Conservation (phyloP, 164 flowering plant species). For the Umbellularia californica region DNA sequence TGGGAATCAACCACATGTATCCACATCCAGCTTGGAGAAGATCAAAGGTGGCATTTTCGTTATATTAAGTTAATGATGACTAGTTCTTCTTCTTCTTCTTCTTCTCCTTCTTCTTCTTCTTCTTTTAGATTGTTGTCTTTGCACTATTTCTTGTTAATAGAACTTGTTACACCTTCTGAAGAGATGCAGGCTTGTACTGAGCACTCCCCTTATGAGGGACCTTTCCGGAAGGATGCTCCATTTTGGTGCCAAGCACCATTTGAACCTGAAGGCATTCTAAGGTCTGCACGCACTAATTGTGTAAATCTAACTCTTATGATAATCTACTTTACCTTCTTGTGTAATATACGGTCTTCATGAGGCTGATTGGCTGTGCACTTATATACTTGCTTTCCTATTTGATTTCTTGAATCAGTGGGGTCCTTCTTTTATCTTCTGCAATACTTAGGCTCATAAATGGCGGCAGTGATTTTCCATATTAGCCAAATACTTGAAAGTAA, state of each 20-base stretch:
- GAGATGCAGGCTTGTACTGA: slow-evolving; percentile 71
- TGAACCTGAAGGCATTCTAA: slow-evolving; percentile 91
- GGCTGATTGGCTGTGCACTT: neutral
- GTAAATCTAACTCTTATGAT: neutral
- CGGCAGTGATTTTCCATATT: too few species aligned
- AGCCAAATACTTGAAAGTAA: too few species aligned
- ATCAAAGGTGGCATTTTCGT: slow-evolving; percentile 48
- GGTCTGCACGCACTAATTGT: slow-evolving; percentile 33
- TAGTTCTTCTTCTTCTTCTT: neutral
- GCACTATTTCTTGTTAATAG: slow-evolving; percentile 5
- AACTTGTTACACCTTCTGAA: slow-evolving; percentile 13
- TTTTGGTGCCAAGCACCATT: slow-evolving; percentile 88
- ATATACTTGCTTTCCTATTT: neutral
- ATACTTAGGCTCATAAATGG: too few species aligned
- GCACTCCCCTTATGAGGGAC: slow-evolving; percentile 70
- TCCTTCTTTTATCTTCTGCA: too few species aligned
- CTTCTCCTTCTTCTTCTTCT: neutral
- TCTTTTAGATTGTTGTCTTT: neutral
- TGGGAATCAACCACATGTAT: slow-evolving; percentile 79
- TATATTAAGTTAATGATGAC: neutral
- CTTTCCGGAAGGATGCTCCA: slow-evolving; percentile 65
- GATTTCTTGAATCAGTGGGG: neutral
- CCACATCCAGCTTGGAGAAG: slow-evolving; percentile 86
- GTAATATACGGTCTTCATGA: neutral
- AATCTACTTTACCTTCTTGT: neutral